Percentiles rank a stretch among this genome's conserved stretches.
Conservation (phyloP, 2,329 filamentous ascomycete genomes). For the Sporothrix pseudoabietina region DNA sequence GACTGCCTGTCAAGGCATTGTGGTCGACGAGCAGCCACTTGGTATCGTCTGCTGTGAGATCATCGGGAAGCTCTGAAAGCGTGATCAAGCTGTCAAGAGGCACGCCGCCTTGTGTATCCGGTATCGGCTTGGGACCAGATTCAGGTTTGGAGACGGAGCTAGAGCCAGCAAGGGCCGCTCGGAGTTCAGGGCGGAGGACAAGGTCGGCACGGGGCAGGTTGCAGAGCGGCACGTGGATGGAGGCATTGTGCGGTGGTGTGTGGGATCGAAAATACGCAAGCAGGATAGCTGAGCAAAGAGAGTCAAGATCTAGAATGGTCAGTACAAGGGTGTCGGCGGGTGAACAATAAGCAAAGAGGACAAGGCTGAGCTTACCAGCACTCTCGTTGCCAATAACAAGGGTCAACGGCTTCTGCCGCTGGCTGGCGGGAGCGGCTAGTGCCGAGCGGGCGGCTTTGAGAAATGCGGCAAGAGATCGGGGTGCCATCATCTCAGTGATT, state of each 20-base stretch:
- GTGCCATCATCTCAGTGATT: conserved; percentile 19
- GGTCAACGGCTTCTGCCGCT: conserved; percentile 54
- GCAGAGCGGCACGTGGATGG: conserved; percentile 69
- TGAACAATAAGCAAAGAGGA: neutral
- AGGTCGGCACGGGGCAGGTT: conserved; percentile 71
- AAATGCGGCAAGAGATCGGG: conserved; percentile 52
- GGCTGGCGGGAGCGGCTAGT: conserved; percentile 47
- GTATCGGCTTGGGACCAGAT: neutral
- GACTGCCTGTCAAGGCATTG: conserved; percentile 67
- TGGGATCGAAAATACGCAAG: conserved; percentile 73
- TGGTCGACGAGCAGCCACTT: conserved; percentile 79
- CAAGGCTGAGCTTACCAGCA: conserved; percentile 50
- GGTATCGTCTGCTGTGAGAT: conserved; percentile 57
- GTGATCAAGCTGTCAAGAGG: conserved; percentile 65
- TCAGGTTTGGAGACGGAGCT: neutral
- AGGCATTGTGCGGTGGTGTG: conserved; percentile 49
- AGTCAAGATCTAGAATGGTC: conserved; percentile 70
- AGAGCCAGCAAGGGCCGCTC: conserved; percentile 56
- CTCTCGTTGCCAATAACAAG: conserved; percentile 70
- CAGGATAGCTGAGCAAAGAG: conserved; percentile 71
- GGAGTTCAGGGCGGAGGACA: conserved; percentile 70
- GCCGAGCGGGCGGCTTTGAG: conserved; percentile 54
- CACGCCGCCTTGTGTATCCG: conserved; percentile 46
- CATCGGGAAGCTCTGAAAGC: conserved; percentile 51
- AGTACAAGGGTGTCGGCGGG: neutral